phyloP scores from a whole-genome alignment of 805 yeast species.

The Candida coquimbonensis region DNA sequence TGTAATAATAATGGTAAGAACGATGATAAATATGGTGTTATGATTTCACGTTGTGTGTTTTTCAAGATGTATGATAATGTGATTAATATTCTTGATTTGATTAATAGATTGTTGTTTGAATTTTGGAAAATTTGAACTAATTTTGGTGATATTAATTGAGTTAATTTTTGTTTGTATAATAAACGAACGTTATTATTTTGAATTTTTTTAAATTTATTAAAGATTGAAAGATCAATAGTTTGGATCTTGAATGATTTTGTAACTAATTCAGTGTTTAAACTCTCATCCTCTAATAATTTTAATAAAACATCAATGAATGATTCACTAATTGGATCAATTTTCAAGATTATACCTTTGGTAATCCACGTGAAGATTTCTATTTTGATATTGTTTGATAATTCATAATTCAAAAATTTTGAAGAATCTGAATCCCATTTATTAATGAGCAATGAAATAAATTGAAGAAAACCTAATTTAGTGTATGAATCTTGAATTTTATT shows the following conservation, averaged over 20 bases:
- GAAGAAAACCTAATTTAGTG: conserved; percentile 46
- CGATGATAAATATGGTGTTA: conserved; percentile 54
- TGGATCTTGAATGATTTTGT: conserved; percentile 58
- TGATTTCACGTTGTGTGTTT: conserved; percentile 54
- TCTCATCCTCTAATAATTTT: conserved; percentile 25
- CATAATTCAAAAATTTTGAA: neutral
- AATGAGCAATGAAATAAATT: conserved; percentile 44
- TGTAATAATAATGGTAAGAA: conserved; percentile 70
- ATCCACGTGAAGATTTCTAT: conserved; percentile 65
- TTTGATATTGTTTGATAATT: conserved; percentile 15
- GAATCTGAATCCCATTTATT: conserved; percentile 42
- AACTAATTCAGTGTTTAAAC: conserved; percentile 28
- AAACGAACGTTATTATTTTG: conserved; percentile 52
- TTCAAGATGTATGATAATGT: conserved; percentile 63
- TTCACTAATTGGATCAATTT: conserved; percentile 37
- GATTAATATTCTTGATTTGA: conserved; percentile 48
- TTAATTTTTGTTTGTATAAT: conserved; percentile 77
- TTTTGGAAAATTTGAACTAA: conserved; percentile 41
- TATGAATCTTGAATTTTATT: conserved; percentile 10
- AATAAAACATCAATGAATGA: conserved; percentile 29
- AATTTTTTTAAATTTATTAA: conserved; percentile 39
- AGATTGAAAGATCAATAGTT: conserved; percentile 58
- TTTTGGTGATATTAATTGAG: conserved; percentile 50
- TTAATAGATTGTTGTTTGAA: conserved; percentile 17
- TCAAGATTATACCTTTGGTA: conserved; percentile 60